Evolutionary conservation across 2,329 filamentous ascomycete genomes (phyloP).

Genomic region (Ophiostoma tasmaniense): DNA sequence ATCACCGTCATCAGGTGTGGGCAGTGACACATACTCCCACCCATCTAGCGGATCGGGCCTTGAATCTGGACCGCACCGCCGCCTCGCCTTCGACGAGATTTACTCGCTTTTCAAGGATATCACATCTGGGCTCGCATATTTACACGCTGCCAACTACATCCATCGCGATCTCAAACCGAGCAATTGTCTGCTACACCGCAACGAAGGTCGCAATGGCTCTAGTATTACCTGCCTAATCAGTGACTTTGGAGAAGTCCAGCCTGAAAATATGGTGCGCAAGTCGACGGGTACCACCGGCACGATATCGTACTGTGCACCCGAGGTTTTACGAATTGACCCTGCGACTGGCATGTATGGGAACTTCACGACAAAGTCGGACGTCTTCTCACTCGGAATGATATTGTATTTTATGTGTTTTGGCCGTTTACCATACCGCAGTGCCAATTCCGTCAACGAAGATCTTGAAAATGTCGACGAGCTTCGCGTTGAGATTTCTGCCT

Average conservation of each 20-base stretch:
- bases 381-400: constrained; percentile 98
- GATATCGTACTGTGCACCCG: constrained; percentile 93
- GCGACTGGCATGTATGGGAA: constrained; percentile 70
- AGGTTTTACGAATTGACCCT: constrained; percentile 66
- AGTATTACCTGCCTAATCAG: constrained; percentile 79
- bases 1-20: not conserved
- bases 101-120: constrained; percentile 96
- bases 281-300: constrained; percentile 92
- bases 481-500: constrained; percentile 74
- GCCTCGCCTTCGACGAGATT: constrained; percentile 59
- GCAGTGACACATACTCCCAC: not conserved
- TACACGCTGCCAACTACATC: constrained; percentile 87
- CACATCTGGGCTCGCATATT: constrained; percentile 79
- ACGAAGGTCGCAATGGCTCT: constrained; percentile 42
- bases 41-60: not conserved
- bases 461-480: constrained; percentile 82
- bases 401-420: constrained; percentile 97
- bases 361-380: constrained; percentile 93
- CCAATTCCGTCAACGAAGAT: constrained; percentile 81
- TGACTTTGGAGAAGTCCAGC: constrained; percentile 95
- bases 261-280: constrained; percentile 68
- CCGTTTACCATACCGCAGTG: constrained; percentile 72
- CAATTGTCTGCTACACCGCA: constrained; percentile 79
- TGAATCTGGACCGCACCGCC: not conserved
- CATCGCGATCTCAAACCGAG: constrained; percentile 93